Evolutionary conservation across 305 asterid species (phyloP), one percentile per base, ranked within the genome.

Genomic region (Fraxinus dipetala): DNA sequence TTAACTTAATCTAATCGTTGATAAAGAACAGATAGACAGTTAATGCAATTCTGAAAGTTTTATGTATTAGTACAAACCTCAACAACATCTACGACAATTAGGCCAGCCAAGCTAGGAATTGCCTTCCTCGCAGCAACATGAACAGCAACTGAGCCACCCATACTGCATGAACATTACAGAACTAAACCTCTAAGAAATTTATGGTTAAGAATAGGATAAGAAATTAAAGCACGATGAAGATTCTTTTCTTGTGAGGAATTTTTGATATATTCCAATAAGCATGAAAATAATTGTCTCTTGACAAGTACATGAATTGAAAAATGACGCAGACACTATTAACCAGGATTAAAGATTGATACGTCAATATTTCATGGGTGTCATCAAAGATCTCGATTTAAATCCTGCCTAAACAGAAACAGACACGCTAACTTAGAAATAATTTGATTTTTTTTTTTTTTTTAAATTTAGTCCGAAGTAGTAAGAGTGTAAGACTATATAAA

Each of bases 81-180:
- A 85, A 95, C 99, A 87, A 95, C 99, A 86, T 95, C 99, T 86
- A 95, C 97, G 79, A 95, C 94, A 76, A 95, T 89, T 86, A 95
- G 87, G 73, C 96, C 99, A 80, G 92, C 90, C 89, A 95, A 91
- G 87, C 87, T 91, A 79, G 94, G 91, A 79, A 94, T 91, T 82
- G 86, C 89, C 90, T 94, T 95, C 85, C 87, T 94, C 8, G 99
- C 93, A 83, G 97, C 95, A 79, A 93, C 89, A 87, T 95, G 93
- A 85, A 95, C 89, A 36, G 97, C 97, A 85, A 95, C 92, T 61
- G 99, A 91, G 38, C 99, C 99, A 84, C 99, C 99, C 98, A 95
- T 91, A 81, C 99, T 94, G 91, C 84, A 80, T 56, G 65, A 82
- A 28, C 81, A 70, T 72, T 16, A 79, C 76, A 83, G 51, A 76